Evolutionary conservation across 2,329 filamentous ascomycete species (phyloP).

Genomic region (Allantophomopsis lycopodina): DNA sequence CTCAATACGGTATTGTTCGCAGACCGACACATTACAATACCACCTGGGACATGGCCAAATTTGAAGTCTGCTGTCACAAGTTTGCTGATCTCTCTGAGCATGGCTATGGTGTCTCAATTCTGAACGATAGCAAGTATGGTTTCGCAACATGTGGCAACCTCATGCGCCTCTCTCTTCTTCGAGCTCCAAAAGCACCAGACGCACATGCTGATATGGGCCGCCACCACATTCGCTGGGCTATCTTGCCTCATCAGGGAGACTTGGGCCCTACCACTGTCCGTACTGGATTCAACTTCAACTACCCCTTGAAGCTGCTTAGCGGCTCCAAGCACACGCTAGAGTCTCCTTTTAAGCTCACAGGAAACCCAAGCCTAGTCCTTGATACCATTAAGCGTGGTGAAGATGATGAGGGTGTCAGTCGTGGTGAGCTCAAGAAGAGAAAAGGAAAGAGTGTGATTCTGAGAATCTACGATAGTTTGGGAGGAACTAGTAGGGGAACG

Average conservation of each 20-base stretch:
- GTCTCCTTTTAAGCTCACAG: conserved; percentile 51
- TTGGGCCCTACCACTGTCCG: conserved; percentile 64
- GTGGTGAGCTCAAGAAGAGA: conserved; percentile 46
- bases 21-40: conserved; percentile 98
- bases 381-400: conserved; percentile 92
- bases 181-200: conserved; percentile 85
- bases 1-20: conserved; percentile 78
- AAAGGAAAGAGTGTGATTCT: conserved; percentile 70
- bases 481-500: conserved; percentile 61
- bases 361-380: conserved; percentile 56
- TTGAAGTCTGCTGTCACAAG: conserved; percentile 92
- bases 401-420: conserved; percentile 62
- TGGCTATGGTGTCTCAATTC: conserved; percentile 78
- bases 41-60: conserved; percentile 94
- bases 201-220: conserved; percentile 87
- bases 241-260: conserved; percentile 68
- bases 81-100: conserved; percentile 84
- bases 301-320: conserved; percentile 46
- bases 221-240: conserved; percentile 80
- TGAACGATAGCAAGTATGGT: conserved; percentile 94
- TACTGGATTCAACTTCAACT: conserved; percentile 84
- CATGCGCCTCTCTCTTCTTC: conserved; percentile 79
- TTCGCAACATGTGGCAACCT: conserved; percentile 81
- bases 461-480: conserved; percentile 77
- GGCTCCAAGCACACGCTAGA: conserved; percentile 23